A percentile compares a stretch with the other conserved stretches of the same genome.
These are phyloP conservation scores for Colletotrichum eremochloae DNA, from an alignment of 2,329 filamentous ascomycete genomes.

Conservation along the genomic window DNA sequence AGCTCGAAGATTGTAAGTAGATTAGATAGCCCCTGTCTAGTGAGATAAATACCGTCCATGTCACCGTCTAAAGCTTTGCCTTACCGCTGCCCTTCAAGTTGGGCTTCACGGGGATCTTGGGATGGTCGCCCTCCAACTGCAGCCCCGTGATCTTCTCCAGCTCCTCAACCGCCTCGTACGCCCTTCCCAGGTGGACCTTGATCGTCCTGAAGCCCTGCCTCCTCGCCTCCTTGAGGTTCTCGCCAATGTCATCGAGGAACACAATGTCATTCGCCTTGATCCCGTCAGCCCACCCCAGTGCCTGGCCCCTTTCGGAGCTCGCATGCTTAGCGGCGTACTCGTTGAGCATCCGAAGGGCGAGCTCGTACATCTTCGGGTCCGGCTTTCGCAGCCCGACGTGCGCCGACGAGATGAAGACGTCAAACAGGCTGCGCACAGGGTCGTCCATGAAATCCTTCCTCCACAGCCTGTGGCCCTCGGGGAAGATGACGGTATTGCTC, in stretches of 20 bases:
- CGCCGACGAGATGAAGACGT: constrained; percentile 89
- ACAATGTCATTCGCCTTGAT: constrained; percentile 78
- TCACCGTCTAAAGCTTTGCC: constrained; percentile 59
- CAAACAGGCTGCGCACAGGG: constrained; percentile 78
- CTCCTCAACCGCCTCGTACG: constrained; percentile 84
- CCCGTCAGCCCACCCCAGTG: constrained; percentile 61
- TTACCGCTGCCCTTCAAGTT: constrained; percentile 51
- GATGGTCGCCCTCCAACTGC: constrained; percentile 68
- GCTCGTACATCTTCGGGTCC: constrained; percentile 82
- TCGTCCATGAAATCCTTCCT: constrained; percentile 64
- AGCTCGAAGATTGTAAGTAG: constrained; percentile 40
- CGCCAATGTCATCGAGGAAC: constrained; percentile 94
- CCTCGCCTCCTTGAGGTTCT: constrained; percentile 87
- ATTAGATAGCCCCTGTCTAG: neutral
- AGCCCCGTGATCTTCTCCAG: constrained; percentile 83
- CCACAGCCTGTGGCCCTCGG: constrained; percentile 77
- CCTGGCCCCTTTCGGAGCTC: constrained; percentile 52
- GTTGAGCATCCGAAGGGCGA: constrained; percentile 77
- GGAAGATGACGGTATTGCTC: constrained; percentile 92
- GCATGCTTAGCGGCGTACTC: constrained; percentile 69
- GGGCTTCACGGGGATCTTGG: constrained; percentile 61
- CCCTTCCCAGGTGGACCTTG: constrained; percentile 84
- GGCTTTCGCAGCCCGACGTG: constrained; percentile 92
- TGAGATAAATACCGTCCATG: neutral
- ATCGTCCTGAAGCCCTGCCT: constrained; percentile 83